Evolutionary conservation across 352 stramenopile genomes (phyloP), one percentile per base, ranked within the genome.

Genomic region (Saprolegnia diclina): DNA sequence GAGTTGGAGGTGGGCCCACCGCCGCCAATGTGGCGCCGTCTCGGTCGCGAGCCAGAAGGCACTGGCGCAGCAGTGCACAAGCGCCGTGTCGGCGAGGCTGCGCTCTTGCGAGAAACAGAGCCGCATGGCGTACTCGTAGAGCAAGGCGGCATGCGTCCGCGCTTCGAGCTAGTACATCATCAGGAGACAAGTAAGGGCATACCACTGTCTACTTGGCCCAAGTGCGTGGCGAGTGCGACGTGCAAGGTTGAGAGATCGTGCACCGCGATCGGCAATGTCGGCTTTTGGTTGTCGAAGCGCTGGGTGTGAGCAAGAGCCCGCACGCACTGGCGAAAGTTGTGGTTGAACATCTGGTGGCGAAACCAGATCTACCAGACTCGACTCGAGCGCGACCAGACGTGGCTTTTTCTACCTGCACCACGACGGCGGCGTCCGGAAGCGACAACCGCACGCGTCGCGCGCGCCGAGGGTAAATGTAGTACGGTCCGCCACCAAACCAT

Each of bases 391-490:
- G 29, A 35, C 29, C 29, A 35, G 29, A 35, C 2, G 29, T 63
- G 13, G 11, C 42, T 26, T 10, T 24, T 19, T 13, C n/a, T 63
- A 67, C 59, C 21, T 67, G 62, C 22, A 67, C n/a, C 7, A n/a
- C 9, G 24, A 24, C 22, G 7, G 62, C 62, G 18, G 62, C 62
- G 11, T 45, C 18, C 4, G 19, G 18, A 3, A 46, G 6, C n/a
- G 62, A 67, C 13, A 42, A 5, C 21, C n/a, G 4, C 29, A 37
- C 50, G 29, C 59, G 64, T 9, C n/a, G 24, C 16, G 26, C 44
- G 7, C 32, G 21, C 7, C 62, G 62, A 42, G 62, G 62, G 19
- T 42, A 67, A 9, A 67, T 59, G 50, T 59, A 67, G 29, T 67
- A 67, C 22, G 62, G 13, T 5, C 18, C n/a, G 18, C 5, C 29